Percentiles rank a stretch among this genome's conserved stretches.
phyloP scores from a whole-genome alignment of 345 rosid species.

The Syzygium grande region DNA sequence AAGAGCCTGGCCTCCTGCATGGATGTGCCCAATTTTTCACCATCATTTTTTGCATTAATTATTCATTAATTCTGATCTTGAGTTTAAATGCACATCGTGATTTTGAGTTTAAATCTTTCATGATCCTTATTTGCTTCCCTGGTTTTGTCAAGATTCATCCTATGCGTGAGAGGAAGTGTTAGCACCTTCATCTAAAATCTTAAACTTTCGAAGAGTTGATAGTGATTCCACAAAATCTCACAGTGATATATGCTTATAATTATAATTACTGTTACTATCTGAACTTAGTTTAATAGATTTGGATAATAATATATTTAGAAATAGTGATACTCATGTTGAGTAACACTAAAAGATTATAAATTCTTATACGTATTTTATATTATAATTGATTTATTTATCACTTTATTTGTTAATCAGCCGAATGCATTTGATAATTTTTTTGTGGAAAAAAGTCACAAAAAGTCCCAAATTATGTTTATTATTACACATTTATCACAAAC shows the following conservation, averaged over 20 bases:
- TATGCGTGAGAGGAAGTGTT: too few relatives aligned
- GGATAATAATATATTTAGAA: neutral
- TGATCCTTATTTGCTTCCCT: too few relatives aligned
- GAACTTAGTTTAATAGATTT: neutral
- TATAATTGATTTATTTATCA: neutral
- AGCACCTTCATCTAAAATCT: too few relatives aligned
- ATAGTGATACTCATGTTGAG: neutral
- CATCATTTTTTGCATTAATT: neutral
- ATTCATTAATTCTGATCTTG: neutral
- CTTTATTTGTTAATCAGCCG: too few relatives aligned
- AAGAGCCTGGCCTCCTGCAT: neutral
- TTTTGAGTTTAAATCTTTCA: neutral
- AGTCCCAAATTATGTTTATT: too few relatives aligned
- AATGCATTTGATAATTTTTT: neutral
- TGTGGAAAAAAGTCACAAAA: too few relatives aligned
- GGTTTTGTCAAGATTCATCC: too few relatives aligned
- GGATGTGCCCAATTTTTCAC: neutral
- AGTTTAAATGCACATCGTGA: neutral
- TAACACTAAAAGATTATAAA: neutral
- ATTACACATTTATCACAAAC: too few relatives aligned
- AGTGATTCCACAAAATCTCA: too few relatives aligned
- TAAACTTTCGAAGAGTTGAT: too few relatives aligned
- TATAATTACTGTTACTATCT: neutral
- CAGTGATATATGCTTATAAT: neutral
- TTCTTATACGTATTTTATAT: neutral